A percentile compares a stretch with the other conserved stretches of the same genome.
Evolutionary conservation across 2,329 filamentous ascomycete genomes (phyloP).

Genomic region (Fusarium goolgardi): DNA sequence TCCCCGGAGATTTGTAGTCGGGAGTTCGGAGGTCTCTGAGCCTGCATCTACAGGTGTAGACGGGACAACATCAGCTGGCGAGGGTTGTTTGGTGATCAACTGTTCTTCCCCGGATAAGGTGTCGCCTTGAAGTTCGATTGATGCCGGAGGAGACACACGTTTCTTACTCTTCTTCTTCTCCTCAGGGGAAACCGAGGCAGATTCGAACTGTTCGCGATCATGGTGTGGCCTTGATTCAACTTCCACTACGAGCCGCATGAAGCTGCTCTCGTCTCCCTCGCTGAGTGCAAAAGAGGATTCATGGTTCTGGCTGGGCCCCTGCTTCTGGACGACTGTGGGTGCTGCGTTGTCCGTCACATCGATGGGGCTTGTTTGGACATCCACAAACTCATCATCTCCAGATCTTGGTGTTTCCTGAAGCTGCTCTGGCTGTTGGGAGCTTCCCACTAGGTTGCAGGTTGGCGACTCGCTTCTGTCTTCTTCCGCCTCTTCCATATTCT

Average conservation of each 20-base stretch:
- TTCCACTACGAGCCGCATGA: conserved; percentile 62
- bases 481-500: conserved; percentile 15
- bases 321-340: conserved; percentile 6
- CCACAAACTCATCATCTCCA: conserved; percentile 61
- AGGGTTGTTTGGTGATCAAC: conserved; percentile 18
- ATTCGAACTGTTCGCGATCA: conserved; percentile 33
- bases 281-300: conserved; percentile 56
- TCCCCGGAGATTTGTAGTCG: conserved; percentile 24
- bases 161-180: conserved; percentile 12
- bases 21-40: conserved; percentile 23
- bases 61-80: conserved; percentile 36
- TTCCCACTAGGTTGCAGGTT: conserved; percentile 16
- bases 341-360: conserved; percentile 30
- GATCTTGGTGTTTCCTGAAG: conserved; percentile 56
- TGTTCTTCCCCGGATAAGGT: conserved; percentile 35
- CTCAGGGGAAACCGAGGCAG: conserved; percentile 32
- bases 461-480: conserved; percentile 9
- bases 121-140: conserved; percentile 42
- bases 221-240: conserved; percentile 58
- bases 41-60: conserved; percentile 40
- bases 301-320: conserved; percentile 28
- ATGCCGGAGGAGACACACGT: conserved; percentile 19
- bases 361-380: conserved; percentile 60
- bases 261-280: conserved; percentile 60
- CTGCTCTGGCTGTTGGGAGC: conserved; percentile 30